Evolutionary conservation across 169 alveolate species (phyloP).

Genomic region (Theileria luwenshuni): DNA sequence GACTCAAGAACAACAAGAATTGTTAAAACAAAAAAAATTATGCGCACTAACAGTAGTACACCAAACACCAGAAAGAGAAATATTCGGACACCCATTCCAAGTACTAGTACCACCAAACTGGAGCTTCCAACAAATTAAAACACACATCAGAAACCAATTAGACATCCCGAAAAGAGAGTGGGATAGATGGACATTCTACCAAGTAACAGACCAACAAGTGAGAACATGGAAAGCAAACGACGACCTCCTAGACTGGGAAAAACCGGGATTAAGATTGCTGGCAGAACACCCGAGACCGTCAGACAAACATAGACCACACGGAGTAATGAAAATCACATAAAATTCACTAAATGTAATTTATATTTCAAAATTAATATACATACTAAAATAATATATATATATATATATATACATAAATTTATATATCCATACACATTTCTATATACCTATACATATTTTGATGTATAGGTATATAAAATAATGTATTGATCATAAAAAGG

Average conservation of each 20-base stretch:
- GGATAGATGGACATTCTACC: slow-evolving; percentile 71
- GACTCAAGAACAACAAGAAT: slow-evolving; percentile 68
- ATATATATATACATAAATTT: no score
- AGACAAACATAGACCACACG: slow-evolving; percentile 35
- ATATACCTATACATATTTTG: no score
- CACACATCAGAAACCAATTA: slow-evolving; percentile 49
- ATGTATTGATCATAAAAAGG: no score
- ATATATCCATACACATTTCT: no score
- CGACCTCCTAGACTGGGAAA: slow-evolving; percentile 68
- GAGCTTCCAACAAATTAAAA: slow-evolving; percentile 60
- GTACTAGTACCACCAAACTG: slow-evolving; percentile 51
- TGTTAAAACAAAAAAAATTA: slow-evolving; percentile 17
- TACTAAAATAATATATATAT: no score
- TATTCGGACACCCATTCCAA: slow-evolving; percentile 67
- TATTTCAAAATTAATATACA: no score
- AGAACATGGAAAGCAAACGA: slow-evolving; percentile 70
- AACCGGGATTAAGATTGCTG: slow-evolving; percentile 38
- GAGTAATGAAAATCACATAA: slow-evolving; percentile 61
- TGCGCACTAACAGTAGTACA: slow-evolving; percentile 53
- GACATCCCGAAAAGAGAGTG: slow-evolving; percentile 59
- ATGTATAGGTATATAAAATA: no score
- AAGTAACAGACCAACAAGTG: slow-evolving; percentile 44
- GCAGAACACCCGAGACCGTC: slow-evolving; percentile 71
- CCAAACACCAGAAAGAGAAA: slow-evolving; percentile 67
- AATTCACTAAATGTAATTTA: no score